Conservation (phyloP, 169 alveolate genomes). For the Cyclospora cayetanensis region DNA sequence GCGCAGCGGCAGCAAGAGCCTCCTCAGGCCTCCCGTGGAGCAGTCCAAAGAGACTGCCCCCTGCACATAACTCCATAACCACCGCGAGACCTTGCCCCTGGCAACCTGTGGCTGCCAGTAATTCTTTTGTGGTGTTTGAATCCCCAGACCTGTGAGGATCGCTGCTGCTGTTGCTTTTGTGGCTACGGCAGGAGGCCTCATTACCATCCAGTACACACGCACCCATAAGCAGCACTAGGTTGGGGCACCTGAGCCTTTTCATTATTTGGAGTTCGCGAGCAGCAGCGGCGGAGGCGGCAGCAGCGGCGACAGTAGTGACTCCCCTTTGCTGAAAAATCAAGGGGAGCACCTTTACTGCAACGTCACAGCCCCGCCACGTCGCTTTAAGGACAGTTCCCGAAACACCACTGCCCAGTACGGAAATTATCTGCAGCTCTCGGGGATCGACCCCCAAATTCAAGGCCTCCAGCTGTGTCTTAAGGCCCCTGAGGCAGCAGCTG, state of each 20-base stretch:
- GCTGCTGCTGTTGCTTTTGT: conserved; percentile 13
- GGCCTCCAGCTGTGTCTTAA: conserved; percentile 22
- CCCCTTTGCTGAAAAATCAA: conserved; percentile 74
- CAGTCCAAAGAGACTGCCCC: conserved; percentile 86
- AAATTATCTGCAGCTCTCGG: conserved; percentile 4
- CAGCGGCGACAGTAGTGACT: not conserved
- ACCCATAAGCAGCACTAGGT: conserved; percentile 78
- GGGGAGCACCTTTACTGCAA: conserved; percentile 73
- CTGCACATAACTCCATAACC: conserved; percentile 88
- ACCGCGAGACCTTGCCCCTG: conserved; percentile 74
- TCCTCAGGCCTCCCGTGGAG: conserved; percentile 77
- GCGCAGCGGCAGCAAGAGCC: conserved; percentile 50
- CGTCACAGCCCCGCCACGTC: conserved; percentile 75
- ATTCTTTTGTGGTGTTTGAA: conserved; percentile 10
- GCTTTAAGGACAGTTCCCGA: conserved; percentile 68
- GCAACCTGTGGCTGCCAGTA: conserved; percentile 40
- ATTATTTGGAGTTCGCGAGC: conserved; percentile 84
- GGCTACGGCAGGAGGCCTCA: conserved; percentile 5
- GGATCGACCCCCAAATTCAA: conserved; percentile 11
- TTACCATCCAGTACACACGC: conserved; percentile 49
- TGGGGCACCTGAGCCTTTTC: conserved; percentile 86
- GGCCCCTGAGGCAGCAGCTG: conserved; percentile 32
- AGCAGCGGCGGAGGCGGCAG: conserved; percentile 31
- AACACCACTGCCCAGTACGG: conserved; percentile 71
- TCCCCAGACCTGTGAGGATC: not conserved